phyloP scores from a whole-genome alignment of 495 filamentous ascomycete genomes.

The Penicillium ochrochloron region DNA sequence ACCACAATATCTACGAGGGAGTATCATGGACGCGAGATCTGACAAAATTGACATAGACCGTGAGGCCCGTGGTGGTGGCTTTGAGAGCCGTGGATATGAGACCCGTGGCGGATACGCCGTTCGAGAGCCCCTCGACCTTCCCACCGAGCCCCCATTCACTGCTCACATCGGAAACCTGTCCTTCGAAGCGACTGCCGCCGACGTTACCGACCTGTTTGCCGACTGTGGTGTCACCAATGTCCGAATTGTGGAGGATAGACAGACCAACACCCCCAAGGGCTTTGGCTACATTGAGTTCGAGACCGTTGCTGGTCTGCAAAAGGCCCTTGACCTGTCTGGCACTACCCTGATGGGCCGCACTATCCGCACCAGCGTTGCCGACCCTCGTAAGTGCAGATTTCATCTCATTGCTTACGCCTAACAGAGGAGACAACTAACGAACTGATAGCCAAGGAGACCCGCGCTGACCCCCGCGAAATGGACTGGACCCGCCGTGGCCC shows the following conservation, averaged over 20 bases:
- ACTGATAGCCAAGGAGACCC: slow-evolving; percentile 72
- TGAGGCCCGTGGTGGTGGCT: slow-evolving; percentile 17
- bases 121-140: slow-evolving; percentile 83
- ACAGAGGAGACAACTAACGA: slow-evolving; percentile 33
- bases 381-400: slow-evolving; percentile 68
- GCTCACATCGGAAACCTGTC: slow-evolving; percentile 96
- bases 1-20: background rate
- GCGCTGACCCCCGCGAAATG: slow-evolving; percentile 45
- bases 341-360: slow-evolving; percentile 80
- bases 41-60: slow-evolving; percentile 38
- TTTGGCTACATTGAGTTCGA: slow-evolving; percentile 97
- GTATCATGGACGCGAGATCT: slow-evolving; percentile 16
- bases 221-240: slow-evolving; percentile 86
- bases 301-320: slow-evolving; percentile 85
- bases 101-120: slow-evolving; percentile 61
- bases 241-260: slow-evolving; percentile 92
- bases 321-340: slow-evolving; percentile 82
- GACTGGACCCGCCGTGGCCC: slow-evolving; percentile 94
- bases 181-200: slow-evolving; percentile 82
- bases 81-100: slow-evolving; percentile 20
- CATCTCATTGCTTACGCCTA: background rate
- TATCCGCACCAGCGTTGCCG: slow-evolving; percentile 85
- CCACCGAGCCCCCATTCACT: slow-evolving; percentile 89
- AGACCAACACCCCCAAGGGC: slow-evolving; percentile 90
- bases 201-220: slow-evolving; percentile 82